These are phyloP conservation scores for Darksidea phi DNA, from an alignment of 495 filamentous ascomycete species.

Conservation along the genomic window DNA sequence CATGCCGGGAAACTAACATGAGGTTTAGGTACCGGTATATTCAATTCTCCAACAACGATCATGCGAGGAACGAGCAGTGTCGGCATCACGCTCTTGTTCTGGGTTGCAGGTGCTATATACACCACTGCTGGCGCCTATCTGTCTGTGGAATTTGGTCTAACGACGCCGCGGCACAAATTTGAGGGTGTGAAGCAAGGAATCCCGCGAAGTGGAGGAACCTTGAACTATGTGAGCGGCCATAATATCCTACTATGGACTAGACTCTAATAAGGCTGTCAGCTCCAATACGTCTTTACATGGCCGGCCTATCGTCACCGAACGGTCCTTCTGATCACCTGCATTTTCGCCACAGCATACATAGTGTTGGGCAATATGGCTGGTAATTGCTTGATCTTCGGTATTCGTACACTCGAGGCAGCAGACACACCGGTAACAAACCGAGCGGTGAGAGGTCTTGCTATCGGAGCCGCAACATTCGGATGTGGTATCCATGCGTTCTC, in stretches of 20 bases:
- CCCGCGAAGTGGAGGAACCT: conserved; percentile 52
- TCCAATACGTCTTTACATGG: conserved; percentile 34
- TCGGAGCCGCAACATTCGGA: conserved; percentile 44
- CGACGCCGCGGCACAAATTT: conserved; percentile 5
- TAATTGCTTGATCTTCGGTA: conserved; percentile 50
- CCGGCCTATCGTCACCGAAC: conserved; percentile 4
- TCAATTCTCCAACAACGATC: conserved; percentile 6
- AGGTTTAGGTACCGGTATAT: conserved; percentile 22
- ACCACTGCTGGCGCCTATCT: conserved; percentile 4
- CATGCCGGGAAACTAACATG: neutral
- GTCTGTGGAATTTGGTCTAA: conserved; percentile 27
- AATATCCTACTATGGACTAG: conserved; percentile 29
- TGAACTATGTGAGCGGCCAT: conserved; percentile 51
- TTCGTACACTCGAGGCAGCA: conserved; percentile 42
- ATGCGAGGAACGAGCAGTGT: conserved; percentile 22
- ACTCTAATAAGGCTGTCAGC: conserved; percentile 48
- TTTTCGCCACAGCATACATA: conserved; percentile 52
- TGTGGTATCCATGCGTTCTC: conserved; percentile 52
- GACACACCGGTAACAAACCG: conserved; percentile 22
- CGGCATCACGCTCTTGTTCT: conserved; percentile 21
- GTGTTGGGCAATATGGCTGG: conserved; percentile 52
- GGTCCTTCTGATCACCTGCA: conserved; percentile 43
- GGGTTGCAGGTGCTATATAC: conserved; percentile 14
- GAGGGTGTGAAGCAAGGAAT: conserved; percentile 35
- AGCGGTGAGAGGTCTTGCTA: conserved; percentile 44